Conservation (phyloP, 2,329 filamentous ascomycete species). For the Coniella lustricola region DNA sequence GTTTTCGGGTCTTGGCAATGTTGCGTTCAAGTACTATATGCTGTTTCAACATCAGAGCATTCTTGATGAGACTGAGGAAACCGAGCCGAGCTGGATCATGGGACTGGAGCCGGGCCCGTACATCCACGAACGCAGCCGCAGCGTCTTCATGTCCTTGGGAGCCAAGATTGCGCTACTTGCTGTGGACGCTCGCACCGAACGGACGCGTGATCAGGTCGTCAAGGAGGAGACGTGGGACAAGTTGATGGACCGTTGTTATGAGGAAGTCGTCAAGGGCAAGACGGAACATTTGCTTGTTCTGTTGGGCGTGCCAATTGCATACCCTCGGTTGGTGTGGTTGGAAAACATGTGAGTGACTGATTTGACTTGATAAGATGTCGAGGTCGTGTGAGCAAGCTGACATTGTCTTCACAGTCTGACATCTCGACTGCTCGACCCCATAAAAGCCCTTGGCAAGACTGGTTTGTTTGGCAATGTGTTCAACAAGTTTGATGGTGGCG, state of each 20-base stretch:
- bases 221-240: constrained; percentile 75
- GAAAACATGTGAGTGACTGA: constrained; percentile 57
- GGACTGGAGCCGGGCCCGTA: constrained; percentile 78
- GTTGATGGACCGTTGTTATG: constrained; percentile 78
- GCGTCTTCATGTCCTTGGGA: constrained; percentile 78
- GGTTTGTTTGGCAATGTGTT: constrained; percentile 74
- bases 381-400: background rate
- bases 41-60: constrained; percentile 96
- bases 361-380: background rate
- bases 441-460: constrained; percentile 79
- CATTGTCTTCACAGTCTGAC: constrained; percentile 52
- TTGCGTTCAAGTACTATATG: constrained; percentile 98
- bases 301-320: constrained; percentile 76
- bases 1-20: constrained; percentile 79
- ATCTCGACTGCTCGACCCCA: constrained; percentile 75
- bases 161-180: constrained; percentile 74
- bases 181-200: constrained; percentile 85
- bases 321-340: constrained; percentile 67
- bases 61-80: constrained; percentile 67
- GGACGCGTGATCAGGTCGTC: constrained; percentile 75
- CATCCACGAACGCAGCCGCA: constrained; percentile 79
- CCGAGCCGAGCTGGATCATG: constrained; percentile 88
- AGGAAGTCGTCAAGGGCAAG: constrained; percentile 73
- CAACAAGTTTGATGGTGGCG: constrained; percentile 85
- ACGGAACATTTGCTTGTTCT: constrained; percentile 87